Base-by-base conservation (phyloP, 177 flowering plant genomes). In the Vitis hybrid region DNA sequence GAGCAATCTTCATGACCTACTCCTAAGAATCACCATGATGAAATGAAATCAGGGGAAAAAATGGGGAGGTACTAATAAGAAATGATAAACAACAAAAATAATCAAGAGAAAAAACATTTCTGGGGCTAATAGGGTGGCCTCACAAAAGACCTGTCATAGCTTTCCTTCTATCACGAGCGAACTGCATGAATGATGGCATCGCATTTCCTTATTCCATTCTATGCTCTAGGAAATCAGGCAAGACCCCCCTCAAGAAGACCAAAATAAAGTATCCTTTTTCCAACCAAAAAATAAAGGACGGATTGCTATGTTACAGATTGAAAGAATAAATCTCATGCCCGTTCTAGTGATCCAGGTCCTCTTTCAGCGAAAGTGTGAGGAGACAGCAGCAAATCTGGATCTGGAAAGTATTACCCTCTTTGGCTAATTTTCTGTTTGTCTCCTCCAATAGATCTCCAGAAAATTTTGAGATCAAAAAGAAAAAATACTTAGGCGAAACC, bases 271-370 rank as follows among this genome's bases (percentile, higher is more conserved):
- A 56, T 73, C 74, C 72, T 72, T 62, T 74, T 66, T 57, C 76
- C 52, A 76, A 65, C 77, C 72, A 76, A 79, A 77, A 82, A 77
- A 75, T 56, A 70, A 77, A 69, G 32, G 73, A 75, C 49, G 65
- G 68, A 75, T 74, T 72, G 79, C 82, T 83, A 84, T 82, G 79
- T 81, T 82, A 87, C 88, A 88, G 79, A 79, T 62, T 67, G 73
- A 82, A 82, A 82, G 84, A 87, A 86, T 84, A 73, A 77, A 82
- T 78, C 76, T 62, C 76, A 73, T 50, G 75, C 73, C 81, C 52
- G 55, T 66, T 64, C 76, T 70, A 59, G 70, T 56, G 60, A 67
- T 73, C 74, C 70, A 67, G 75, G 67, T 61, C 66, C 72, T 64
- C 70, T 57, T 30, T 58, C 72, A 57, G 64, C 71, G 24, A 30